These are phyloP conservation scores for Ustilaginoidea virens DNA, from an alignment of 2,329 filamentous ascomycete genomes.

Conservation along the genomic window DNA sequence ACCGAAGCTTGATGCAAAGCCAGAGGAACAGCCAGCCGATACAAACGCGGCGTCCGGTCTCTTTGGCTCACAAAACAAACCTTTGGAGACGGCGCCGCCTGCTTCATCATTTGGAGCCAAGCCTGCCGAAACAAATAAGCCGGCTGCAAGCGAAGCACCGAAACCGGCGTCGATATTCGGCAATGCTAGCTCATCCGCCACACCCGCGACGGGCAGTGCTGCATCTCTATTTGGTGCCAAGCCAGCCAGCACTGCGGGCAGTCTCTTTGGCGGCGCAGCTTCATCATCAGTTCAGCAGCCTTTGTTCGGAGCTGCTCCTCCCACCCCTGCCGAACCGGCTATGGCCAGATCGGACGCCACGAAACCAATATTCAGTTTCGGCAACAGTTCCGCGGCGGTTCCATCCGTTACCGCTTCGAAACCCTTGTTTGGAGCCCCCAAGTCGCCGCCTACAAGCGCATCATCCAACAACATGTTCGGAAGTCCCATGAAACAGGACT, in stretches of 20 bases:
- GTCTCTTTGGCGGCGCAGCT: constrained; percentile 3
- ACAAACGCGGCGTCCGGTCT: constrained; percentile 21
- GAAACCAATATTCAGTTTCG: constrained; percentile 20
- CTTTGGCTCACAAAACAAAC: constrained; percentile 2
- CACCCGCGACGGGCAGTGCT: constrained; percentile 5
- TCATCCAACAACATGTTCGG: constrained; percentile 20
- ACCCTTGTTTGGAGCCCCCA: constrained; percentile 22
- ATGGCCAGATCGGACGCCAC: constrained; percentile 7
- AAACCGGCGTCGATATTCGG: constrained; percentile 7
- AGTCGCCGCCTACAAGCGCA: constrained; percentile 16
- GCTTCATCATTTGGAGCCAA: constrained; percentile 20
- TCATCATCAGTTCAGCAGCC: constrained; percentile 9
- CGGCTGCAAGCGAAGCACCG: constrained; percentile 8
- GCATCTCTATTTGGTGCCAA: constrained; percentile 13
- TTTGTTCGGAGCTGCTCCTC: constrained; percentile 4
- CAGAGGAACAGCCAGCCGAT: constrained; percentile 12
- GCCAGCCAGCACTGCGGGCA: constrained; percentile 6
- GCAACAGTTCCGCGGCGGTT: constrained; percentile 11
- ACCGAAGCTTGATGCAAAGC: constrained; percentile 7
- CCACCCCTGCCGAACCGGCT: constrained; percentile 10
- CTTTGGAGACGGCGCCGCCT: constrained; percentile 9
- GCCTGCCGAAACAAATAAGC: constrained; percentile 13
- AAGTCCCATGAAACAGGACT: constrained; percentile 29
- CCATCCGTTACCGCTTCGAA: constrained; percentile 14
- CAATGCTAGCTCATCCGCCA: constrained; percentile 1